Base-by-base conservation (phyloP, 768 basidiomycete species). In the Rhizopogon vulgaris region DNA sequence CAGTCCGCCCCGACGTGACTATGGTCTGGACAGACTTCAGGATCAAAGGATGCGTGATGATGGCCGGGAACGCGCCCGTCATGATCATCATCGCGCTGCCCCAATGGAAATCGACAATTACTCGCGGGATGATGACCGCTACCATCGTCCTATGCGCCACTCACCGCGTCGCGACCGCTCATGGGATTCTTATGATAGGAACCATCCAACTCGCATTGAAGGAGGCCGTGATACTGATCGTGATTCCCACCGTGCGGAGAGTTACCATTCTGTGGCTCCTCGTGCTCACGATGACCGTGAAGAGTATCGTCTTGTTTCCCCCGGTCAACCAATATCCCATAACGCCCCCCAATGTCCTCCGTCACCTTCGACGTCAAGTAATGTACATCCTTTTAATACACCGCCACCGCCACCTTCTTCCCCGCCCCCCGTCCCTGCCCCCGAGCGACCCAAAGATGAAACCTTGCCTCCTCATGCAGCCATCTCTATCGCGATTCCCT, bases 401-500 rank as follows among this genome's bases (percentile, higher is more conserved):
- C 58, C 69, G 0, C 62, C 68, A 3, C 62, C 67, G 38, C 59
- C 51, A 8, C 62, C 58, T 0, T 56, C 63, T 1, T 38, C 62
- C 2, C 67, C 71, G 1, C 70, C 72, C 12, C 70, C 70, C 9
- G 69, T 72, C 14, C 71, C 78, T 9, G 67, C 67, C 11, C 68
- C 68, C 4, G 70, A 67, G 51, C 34, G 39, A 17, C 58, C 60
- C 28, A 70, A 68, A 53, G 64, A 71, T 34, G 59, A 58, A 11
- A 63, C 61, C 6, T 66, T 77, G 0, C 74, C 73, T 9, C 47
- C 52, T 4, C 79, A 78, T 55, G 52, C 64, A 3, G 56, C 69
- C 2, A 69, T 77, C 4, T 74, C 73, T n/a, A 71, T 76, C 38
- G 39, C 65, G 11, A 60, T 70, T n/a, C 65, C 70, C 1, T 66